phyloP scores from a whole-genome alignment of 73 alveolate species.

The Tetrahymena elliotti region DNA sequence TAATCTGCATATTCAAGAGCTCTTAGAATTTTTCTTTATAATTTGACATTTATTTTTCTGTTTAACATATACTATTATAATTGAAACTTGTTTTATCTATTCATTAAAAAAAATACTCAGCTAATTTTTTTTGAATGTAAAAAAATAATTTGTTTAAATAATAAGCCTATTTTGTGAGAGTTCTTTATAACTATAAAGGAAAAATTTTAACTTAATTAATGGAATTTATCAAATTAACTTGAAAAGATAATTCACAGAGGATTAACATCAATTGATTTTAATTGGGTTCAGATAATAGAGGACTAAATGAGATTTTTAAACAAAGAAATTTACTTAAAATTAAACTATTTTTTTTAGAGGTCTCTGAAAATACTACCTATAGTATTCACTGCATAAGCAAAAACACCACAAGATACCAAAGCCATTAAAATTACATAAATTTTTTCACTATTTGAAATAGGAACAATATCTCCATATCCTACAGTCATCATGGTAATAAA shows the following conservation, averaged over 20 bases:
- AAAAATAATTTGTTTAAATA: neutral
- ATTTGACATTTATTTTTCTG: neutral
- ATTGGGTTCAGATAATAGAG: neutral
- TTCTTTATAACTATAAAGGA: no score
- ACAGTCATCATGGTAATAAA: conserved; percentile 56
- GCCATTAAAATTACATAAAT: conserved; percentile 24
- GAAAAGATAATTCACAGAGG: no score
- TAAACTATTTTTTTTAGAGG: neutral
- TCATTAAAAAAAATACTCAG: neutral
- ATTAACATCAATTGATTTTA: neutral
- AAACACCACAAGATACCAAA: conserved; percentile 37
- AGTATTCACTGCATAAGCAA: conserved; percentile 43
- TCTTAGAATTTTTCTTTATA: conserved; percentile 6
- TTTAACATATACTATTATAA: neutral
- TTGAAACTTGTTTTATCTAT: neutral
- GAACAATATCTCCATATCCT: conserved; percentile 62
- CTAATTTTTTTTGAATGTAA: neutral
- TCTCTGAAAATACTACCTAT: conserved; percentile 20
- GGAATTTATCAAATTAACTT: no score
- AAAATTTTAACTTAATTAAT: no score
- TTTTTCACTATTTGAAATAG: conserved; percentile 34
- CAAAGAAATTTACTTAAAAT: conserved; percentile 2
- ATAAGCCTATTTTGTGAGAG: no score
- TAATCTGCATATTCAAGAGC: conserved; percentile 18
- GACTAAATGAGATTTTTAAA: neutral